Evolutionary conservation across 768 basidiomycete genomes (phyloP).

Genomic region (Mycena latifolia): DNA sequence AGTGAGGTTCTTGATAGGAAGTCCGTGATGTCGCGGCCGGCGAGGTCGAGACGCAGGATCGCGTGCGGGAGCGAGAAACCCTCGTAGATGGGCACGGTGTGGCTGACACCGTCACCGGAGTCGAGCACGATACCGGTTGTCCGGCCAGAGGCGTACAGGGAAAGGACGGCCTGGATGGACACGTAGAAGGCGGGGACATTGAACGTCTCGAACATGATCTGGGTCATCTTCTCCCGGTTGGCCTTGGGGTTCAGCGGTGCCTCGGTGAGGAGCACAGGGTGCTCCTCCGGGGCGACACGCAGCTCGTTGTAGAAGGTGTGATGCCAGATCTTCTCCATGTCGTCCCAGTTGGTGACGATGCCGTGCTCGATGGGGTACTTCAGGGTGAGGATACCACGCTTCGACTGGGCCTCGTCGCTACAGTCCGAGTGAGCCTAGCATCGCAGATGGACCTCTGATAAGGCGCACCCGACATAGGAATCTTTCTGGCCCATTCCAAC

Average conservation of each 20-base stretch:
- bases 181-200: conserved; percentile 81
- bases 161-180: conserved; percentile 78
- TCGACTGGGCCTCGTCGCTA: conserved; percentile 80
- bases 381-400: conserved; percentile 82
- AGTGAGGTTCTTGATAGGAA: conserved; percentile 72
- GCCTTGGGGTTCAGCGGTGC: conserved; percentile 81
- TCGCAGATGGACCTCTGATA: not conserved
- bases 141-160: conserved; percentile 76
- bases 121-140: conserved; percentile 83
- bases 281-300: conserved; percentile 80
- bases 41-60: conserved; percentile 74
- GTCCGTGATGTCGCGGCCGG: conserved; percentile 75
- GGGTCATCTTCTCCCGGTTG: conserved; percentile 80
- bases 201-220: conserved; percentile 87
- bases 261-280: conserved; percentile 79
- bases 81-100: conserved; percentile 82
- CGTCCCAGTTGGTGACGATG: conserved; percentile 38
- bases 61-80: conserved; percentile 79
- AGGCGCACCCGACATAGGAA: conserved; percentile 75
- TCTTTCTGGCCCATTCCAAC: conserved; percentile 86
- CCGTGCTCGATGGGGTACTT: conserved; percentile 71
- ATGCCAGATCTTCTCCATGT: conserved; percentile 39
- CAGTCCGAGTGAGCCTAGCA: conserved; percentile 39
- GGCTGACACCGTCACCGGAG: conserved; percentile 80
- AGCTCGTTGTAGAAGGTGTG: conserved; percentile 85